Base-by-base conservation (phyloP, 805 yeast genomes). In the Sugiyamaella americana region DNA sequence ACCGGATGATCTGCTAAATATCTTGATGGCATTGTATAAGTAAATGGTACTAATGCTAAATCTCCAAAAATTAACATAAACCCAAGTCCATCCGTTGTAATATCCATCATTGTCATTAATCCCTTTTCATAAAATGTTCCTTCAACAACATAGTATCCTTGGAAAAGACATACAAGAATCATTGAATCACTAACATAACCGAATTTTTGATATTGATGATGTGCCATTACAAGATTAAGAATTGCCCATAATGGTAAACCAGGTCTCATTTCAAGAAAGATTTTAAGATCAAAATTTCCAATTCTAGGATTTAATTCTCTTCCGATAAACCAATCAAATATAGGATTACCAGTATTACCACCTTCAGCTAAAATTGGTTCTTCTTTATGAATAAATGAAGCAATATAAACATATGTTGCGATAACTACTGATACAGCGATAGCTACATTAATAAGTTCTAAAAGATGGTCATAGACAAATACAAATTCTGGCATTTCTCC, bases 311-410 rank as follows among this genome's bases (percentile, higher is more conserved):
- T 93, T 60, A 93, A 72, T 67, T 91, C 98, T 50, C 98, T 79
- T 24, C 98, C 98, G 61, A 93, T 88, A 61, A 88, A 93, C 97
- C 96, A 89, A 52, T 93, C 96, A 61, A 85, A 91, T 6, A 91
- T 56, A 0, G 66, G 55, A 54, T 76, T 80, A 0, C 87, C 85
- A 0, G 95, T 73, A 66, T 91, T 91, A 2, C 98, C 98, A 39
- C 93, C 93, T 35, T 76, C 64, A 0, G 97, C 89, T 44, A 93
- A 71, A 35, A 93, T 78, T 53, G 85, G 72, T 58, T 86, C 93
- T 11, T 88, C 86, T 4, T 16, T 18, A 20, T 54, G 55, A 4
- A 82, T 53, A 60, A 81, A 91, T 3, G 96, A 85, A 34, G 65
- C 61, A 1, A 79, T 44, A 63, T 87, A 89, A 20, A 86, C 84